Percentiles rank a stretch among this genome's conserved stretches.
Conservation (phyloP, 2,329 filamentous ascomycete species). For the Colletotrichum limetticola region DNA sequence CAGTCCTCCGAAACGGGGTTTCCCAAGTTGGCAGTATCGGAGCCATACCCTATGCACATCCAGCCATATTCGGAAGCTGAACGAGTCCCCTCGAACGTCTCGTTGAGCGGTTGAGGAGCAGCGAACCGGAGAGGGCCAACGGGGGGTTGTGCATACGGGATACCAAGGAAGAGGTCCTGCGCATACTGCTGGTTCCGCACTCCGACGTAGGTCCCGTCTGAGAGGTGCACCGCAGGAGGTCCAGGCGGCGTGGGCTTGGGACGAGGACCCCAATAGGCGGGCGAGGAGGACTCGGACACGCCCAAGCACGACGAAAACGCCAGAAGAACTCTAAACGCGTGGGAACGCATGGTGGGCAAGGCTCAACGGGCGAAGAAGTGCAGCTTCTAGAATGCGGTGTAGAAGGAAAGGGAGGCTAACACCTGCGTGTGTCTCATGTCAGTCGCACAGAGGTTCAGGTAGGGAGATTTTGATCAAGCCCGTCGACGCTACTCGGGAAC, state of each 20-base stretch:
- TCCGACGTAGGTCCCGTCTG: slow-evolving; percentile 51
- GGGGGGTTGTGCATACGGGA: slow-evolving; percentile 73
- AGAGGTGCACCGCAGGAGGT: slow-evolving; percentile 25
- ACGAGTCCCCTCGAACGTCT: slow-evolving; percentile 54
- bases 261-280: not conserved
- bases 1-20: slow-evolving; percentile 64
- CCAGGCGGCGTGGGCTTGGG: slow-evolving; percentile 6
- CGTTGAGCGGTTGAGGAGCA: slow-evolving; percentile 63
- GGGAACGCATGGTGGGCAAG: slow-evolving; percentile 17
- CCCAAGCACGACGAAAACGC: slow-evolving; percentile 15
- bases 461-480: not conserved
- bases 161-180: slow-evolving; percentile 70
- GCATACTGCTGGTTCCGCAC: slow-evolving; percentile 49
- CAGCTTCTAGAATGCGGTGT: slow-evolving; percentile 9
- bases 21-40: slow-evolving; percentile 41
- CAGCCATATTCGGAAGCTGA: slow-evolving; percentile 57
- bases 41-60: slow-evolving; percentile 62
- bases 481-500: not conserved
- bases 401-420: not conserved
- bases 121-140: slow-evolving; percentile 67
- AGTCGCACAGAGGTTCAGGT: not conserved
- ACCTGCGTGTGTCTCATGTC: slow-evolving; percentile 11
- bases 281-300: slow-evolving; percentile 15
- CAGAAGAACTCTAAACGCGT: slow-evolving; percentile 26
- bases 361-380: slow-evolving; percentile 14